Evolutionary conservation across 2,329 filamentous ascomycete genomes (phyloP).

Genomic region (Eutypa lata): DNA sequence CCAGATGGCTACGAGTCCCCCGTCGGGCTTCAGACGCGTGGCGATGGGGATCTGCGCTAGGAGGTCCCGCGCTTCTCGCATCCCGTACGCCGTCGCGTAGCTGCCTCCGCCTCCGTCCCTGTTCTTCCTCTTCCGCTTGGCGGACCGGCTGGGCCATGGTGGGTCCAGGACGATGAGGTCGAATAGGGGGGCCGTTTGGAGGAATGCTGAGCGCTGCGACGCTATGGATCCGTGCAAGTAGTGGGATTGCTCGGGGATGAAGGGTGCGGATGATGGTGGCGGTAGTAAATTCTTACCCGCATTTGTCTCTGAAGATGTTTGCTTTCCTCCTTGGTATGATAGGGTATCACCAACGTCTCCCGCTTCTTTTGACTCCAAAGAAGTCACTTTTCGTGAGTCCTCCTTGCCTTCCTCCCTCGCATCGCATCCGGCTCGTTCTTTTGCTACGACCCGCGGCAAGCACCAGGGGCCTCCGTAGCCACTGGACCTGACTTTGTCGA

Average conservation of each 20-base stretch:
- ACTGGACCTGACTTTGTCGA: slow-evolving; percentile 33
- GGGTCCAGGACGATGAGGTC: slow-evolving; percentile 71
- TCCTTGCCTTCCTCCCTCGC: background rate
- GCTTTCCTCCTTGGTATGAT: no score
- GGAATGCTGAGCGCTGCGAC: slow-evolving; percentile 38
- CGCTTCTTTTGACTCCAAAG: no score
- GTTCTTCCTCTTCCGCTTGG: slow-evolving; percentile 57
- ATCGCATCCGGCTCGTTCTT: slow-evolving; percentile 4
- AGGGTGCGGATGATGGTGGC: slow-evolving; percentile 6
- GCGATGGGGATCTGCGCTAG: slow-evolving; percentile 56
- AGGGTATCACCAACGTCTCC: no score
- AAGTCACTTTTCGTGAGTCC: slow-evolving; percentile 3
- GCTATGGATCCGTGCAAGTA: slow-evolving; percentile 49
- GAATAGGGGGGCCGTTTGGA: slow-evolving; percentile 50
- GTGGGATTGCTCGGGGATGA: slow-evolving; percentile 40
- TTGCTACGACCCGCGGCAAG: slow-evolving; percentile 34
- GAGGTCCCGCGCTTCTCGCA: slow-evolving; percentile 45
- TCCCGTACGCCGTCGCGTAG: slow-evolving; percentile 45
- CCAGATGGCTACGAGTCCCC: slow-evolving; percentile 69
- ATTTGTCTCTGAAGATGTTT: no score
- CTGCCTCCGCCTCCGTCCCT: no score
- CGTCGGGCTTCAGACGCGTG: slow-evolving; percentile 47
- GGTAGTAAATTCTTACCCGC: no score
- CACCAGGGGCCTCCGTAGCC: slow-evolving; percentile 43
- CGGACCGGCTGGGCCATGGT: slow-evolving; percentile 79